Base-by-base conservation (phyloP, 371 early-diverging fungal species). In the Mucor circinelloides region DNA sequence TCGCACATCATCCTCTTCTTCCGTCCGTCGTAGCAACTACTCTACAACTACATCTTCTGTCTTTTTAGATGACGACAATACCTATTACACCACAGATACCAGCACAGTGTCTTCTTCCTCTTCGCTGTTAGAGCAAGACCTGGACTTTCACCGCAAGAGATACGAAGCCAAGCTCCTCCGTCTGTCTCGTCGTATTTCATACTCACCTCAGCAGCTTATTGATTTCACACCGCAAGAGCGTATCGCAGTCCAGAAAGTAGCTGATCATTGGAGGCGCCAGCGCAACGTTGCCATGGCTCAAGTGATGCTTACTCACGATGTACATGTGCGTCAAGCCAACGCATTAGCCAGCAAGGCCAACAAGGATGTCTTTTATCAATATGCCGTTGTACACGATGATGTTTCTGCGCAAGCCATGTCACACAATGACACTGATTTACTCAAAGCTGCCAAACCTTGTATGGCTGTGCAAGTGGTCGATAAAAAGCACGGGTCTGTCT, bases 261-360 rank as follows among this genome's bases (percentile, higher is more conserved):
- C 86, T 17, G 61, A 38, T 3, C 70, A 75, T 42, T 91, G 93
- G 91, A 84, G 83, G 64, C 72, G 81, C 28, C 73, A 89, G 54
- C 73, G 89, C 40, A 84, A 80, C 60, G 86, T 93, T 12, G 70
- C 78, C 6, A 86, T 93, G 69, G 90, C 91, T 4, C 87, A 91
- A 65, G 78, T 74, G 13, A 86, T 93, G 34, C 69, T 89, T 31
- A 82, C 79, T 10, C 85, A 88, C 57, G 89, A 89, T 1, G 79
- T 84, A 1, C 63, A 89, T 48, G 67, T 95, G 38, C 91, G 92
- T 68, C 92, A 93, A 58, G 94, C 94, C 59, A 95, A 94, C 67
- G 80, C 90, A 6, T 89, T 93, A 46, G 87, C 91, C 64, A 80
- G 82, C 31, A 91, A 93, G 66, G 78, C 91, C 8, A 80, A 78